Evolutionary conservation across 176 grass and related monocot genomes (phyloP).

Genomic region (Raddia distichophylla): DNA sequence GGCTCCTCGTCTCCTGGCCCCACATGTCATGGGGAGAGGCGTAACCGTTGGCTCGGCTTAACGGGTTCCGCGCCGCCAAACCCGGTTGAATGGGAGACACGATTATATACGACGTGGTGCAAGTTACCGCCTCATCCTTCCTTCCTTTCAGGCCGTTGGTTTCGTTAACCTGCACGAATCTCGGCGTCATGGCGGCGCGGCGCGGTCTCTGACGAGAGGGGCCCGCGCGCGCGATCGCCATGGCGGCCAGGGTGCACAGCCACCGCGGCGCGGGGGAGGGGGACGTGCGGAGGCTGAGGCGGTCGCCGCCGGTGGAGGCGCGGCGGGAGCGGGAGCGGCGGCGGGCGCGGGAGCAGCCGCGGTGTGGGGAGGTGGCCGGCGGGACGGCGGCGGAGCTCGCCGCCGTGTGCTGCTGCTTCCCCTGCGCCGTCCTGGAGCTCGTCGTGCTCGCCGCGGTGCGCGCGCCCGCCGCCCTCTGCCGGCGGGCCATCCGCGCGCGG

Average conservation of each 20-base stretch:
- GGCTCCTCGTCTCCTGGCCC: background rate
- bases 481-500: constrained; percentile 32
- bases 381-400: constrained; percentile 72
- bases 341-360: constrained; percentile 27
- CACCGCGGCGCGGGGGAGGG: background rate
- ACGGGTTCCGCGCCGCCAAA: constrained; percentile 14
- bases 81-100: background rate
- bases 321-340: constrained; percentile 24
- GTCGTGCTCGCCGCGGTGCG: constrained; percentile 63
- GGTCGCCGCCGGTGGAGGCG: constrained; percentile 33
- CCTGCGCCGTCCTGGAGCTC: constrained; percentile 63
- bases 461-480: constrained; percentile 61
- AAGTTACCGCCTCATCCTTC: background rate
- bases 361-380: constrained; percentile 70
- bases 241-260: constrained; percentile 14
- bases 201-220: constrained; percentile 28
- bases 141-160: background rate
- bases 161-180: background rate
- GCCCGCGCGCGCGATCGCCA: background rate
- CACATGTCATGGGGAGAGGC: background rate
- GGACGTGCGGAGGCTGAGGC: constrained; percentile 22
- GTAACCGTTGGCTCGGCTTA: background rate
- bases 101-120: constrained; percentile 18
- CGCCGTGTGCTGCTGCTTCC: constrained; percentile 72
- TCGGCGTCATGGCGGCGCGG: background rate